A percentile compares a stretch with the other conserved stretches of the same genome.
Conservation (phyloP, 179 eudicot genomes). For the Kewa caespitosa region DNA sequence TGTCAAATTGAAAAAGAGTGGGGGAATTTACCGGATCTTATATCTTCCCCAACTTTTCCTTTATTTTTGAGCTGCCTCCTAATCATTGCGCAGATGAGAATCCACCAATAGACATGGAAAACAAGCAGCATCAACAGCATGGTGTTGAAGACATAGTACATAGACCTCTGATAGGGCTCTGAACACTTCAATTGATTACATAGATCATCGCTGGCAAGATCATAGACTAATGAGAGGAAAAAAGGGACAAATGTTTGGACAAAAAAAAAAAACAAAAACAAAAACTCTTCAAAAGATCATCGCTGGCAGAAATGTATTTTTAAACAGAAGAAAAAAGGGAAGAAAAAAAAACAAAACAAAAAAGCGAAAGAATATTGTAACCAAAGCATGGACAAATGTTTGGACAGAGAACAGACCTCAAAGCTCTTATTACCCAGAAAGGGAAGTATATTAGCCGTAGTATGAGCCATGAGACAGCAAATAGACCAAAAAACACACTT, state of each 20-base stretch:
- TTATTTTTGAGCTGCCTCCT: constrained; percentile 71
- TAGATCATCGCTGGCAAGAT: constrained; percentile 58
- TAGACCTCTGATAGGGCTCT: constrained; percentile 35
- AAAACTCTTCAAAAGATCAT: no score
- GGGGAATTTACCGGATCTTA: constrained; percentile 71
- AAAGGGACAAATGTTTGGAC: background rate
- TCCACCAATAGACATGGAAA: constrained; percentile 97
- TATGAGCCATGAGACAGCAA: constrained; percentile 88
- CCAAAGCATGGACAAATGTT: background rate
- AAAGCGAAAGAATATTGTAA: constrained; percentile 12
- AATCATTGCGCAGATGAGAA: constrained; percentile 82
- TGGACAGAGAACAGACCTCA: constrained; percentile 55
- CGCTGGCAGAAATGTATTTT: no score
- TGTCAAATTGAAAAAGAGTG: background rate
- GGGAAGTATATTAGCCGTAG: constrained; percentile 84
- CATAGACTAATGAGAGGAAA: constrained; percentile 20
- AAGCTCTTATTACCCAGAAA: constrained; percentile 72
- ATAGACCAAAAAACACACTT: constrained; percentile 76
- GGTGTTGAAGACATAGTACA: constrained; percentile 79
- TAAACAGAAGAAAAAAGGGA: no score
- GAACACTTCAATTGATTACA: constrained; percentile 49
- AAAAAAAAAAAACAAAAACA: no score
- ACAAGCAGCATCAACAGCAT: constrained; percentile 79
- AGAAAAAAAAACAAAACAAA: no score
- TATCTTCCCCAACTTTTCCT: constrained; percentile 97